phyloP scores from a whole-genome alignment of 2,329 filamentous ascomycete genomes.

The Alternaria triticimaculans region DNA sequence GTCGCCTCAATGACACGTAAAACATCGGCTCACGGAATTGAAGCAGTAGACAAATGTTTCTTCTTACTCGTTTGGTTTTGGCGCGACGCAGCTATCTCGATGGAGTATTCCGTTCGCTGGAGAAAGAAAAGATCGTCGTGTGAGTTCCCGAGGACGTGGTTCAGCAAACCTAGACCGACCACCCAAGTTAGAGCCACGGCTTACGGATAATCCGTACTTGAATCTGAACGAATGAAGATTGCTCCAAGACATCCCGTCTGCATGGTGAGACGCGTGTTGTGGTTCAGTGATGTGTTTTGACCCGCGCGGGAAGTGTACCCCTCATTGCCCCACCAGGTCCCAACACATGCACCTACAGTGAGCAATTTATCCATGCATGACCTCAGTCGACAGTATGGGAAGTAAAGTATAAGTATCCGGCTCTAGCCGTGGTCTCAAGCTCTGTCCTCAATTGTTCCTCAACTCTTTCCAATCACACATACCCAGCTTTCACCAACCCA shows the following conservation, averaged over 20 bases:
- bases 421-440: not conserved
- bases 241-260: not conserved
- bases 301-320: conserved; percentile 9
- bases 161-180: not conserved
- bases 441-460: not conserved
- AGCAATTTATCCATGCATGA: not conserved
- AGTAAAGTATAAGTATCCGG: not conserved
- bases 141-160: not conserved
- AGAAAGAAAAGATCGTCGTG: not conserved
- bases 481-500: not conserved
- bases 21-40: not conserved
- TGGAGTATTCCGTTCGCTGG: not conserved
- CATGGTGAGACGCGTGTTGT: not conserved
- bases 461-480: not conserved
- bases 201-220: not conserved
- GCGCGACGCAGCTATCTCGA: not conserved
- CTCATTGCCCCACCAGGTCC: conserved; percentile 21
- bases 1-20: not conserved
- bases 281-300: conserved; percentile 2
- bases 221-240: not conserved
- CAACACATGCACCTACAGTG: conserved; percentile 12
- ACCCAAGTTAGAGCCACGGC: not conserved
- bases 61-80: not conserved
- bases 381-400: not conserved
- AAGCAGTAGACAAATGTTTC: not conserved